These are phyloP conservation scores for Pseudonitzschia pungens DNA, from an alignment of 108 stramenopile genomes.

Conservation along the genomic window DNA sequence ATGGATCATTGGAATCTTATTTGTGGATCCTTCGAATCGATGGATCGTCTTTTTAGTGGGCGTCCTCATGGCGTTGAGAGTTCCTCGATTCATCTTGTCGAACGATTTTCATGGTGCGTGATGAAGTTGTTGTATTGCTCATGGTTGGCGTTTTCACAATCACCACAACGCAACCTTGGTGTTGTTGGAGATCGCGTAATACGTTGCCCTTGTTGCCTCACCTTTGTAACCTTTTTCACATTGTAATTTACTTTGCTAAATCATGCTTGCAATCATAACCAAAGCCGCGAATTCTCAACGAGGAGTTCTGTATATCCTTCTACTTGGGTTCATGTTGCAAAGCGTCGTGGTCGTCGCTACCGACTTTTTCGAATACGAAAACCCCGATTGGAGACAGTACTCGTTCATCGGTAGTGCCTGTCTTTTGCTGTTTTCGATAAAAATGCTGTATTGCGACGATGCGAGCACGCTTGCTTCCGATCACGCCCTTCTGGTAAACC, in stretches of 20 bases:
- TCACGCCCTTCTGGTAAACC: slow-evolving; percentile 78
- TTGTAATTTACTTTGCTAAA: slow-evolving; percentile 9
- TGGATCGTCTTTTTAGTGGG: slow-evolving; percentile 60
- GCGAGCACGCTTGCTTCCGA: slow-evolving; percentile 59
- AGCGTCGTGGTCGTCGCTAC: slow-evolving; percentile 71
- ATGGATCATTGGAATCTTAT: slow-evolving; percentile 57
- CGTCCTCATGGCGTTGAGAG: slow-evolving; percentile 50
- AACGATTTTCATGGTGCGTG: slow-evolving; percentile 84
- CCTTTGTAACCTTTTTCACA: neutral
- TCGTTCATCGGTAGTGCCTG: slow-evolving; percentile 67
- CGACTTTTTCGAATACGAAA: slow-evolving; percentile 79
- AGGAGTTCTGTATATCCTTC: slow-evolving; percentile 76
- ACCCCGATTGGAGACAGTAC: slow-evolving; percentile 59
- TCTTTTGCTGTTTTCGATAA: slow-evolving; percentile 80
- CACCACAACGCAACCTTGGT: too few species aligned
- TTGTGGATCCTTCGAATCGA: slow-evolving; percentile 40
- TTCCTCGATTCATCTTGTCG: slow-evolving; percentile 71
- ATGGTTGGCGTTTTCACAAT: too few species aligned
- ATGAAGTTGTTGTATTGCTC: neutral
- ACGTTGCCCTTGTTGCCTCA: too few species aligned
- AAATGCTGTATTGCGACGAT: slow-evolving; percentile 77
- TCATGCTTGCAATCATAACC: neutral
- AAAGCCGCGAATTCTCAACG: slow-evolving; percentile 79
- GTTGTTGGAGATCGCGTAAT: too few species aligned
- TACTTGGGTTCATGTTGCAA: slow-evolving; percentile 80